A percentile compares a stretch with the other conserved stretches of the same genome.
These are phyloP conservation scores for Prunus armeniaca DNA, from an alignment of 306 rosid species.

Conservation along the genomic window DNA sequence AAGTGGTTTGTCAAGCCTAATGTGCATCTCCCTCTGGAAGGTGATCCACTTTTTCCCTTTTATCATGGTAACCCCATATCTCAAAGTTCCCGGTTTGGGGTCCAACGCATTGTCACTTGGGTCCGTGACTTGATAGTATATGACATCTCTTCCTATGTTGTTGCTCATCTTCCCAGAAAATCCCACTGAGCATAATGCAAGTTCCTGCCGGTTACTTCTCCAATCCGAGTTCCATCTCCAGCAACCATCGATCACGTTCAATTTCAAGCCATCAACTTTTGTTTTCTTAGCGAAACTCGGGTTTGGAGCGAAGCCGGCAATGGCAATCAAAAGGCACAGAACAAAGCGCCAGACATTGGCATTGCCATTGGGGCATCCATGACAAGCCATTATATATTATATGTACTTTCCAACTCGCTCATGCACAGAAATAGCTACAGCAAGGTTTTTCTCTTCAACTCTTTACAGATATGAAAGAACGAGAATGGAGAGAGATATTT, in stretches of 20 bases:
- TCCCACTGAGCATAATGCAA: slow-evolving; percentile 39
- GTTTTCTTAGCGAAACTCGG: not conserved
- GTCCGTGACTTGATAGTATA: slow-evolving; percentile 35
- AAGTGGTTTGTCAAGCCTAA: slow-evolving; percentile 35
- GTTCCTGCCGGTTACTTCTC: slow-evolving; percentile 37
- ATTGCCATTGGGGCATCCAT: too few species aligned
- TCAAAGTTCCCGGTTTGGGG: slow-evolving; percentile 37
- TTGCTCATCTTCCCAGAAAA: slow-evolving; percentile 43
- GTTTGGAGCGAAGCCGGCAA: not conserved
- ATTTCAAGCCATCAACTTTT: not conserved
- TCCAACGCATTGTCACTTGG: slow-evolving; percentile 31
- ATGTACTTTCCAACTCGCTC: too few species aligned
- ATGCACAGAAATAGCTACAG: too few species aligned
- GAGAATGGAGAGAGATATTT: not conserved
- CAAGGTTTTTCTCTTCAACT: too few species aligned
- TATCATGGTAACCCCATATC: slow-evolving; percentile 38
- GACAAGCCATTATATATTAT: too few species aligned
- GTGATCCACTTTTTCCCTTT: slow-evolving; percentile 48
- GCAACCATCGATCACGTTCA: slow-evolving; percentile 39
- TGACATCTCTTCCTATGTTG: slow-evolving; percentile 30
- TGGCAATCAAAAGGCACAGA: not conserved
- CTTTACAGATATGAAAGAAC: too few species aligned
- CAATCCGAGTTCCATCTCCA: slow-evolving; percentile 44
- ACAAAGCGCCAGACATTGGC: not conserved
- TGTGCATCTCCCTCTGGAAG: slow-evolving; percentile 32